These are phyloP conservation scores for Penicillium aurantiogriseum DNA, from an alignment of 2,329 filamentous ascomycete genomes.

Conservation along the genomic window DNA sequence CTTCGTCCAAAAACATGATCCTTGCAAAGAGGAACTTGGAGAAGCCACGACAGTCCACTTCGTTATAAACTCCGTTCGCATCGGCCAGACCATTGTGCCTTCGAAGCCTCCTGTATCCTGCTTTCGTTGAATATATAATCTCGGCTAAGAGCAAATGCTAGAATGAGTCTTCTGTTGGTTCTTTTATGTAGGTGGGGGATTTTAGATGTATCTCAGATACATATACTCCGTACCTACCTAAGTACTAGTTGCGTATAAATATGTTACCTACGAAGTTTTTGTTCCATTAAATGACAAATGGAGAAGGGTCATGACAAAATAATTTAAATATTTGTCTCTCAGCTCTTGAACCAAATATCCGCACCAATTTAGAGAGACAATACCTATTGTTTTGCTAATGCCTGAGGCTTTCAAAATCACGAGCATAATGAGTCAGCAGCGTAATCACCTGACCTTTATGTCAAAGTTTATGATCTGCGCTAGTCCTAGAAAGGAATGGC, in stretches of 20 bases:
- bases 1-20: background rate
- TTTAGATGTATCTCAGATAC: background rate
- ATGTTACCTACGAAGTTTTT: background rate
- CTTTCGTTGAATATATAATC: background rate
- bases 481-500: conserved; percentile 3
- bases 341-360: background rate
- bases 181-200: background rate
- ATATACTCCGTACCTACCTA: background rate
- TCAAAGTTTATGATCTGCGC: conserved; percentile 5
- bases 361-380: background rate
- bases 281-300: background rate
- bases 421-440: background rate
- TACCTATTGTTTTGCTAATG: too few species aligned
- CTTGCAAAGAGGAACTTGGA: background rate
- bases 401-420: background rate
- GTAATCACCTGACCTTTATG: background rate
- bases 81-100: background rate
- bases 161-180: background rate
- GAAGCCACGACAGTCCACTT: background rate
- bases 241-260: background rate
- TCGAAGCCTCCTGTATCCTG: too few species aligned
- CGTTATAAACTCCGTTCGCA: background rate
- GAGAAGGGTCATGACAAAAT: background rate
- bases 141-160: background rate
- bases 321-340: too few species aligned